Base-by-base conservation (phyloP, 1,284 basidiomycete genomes). In the Pulveroboletus sp. region DNA sequence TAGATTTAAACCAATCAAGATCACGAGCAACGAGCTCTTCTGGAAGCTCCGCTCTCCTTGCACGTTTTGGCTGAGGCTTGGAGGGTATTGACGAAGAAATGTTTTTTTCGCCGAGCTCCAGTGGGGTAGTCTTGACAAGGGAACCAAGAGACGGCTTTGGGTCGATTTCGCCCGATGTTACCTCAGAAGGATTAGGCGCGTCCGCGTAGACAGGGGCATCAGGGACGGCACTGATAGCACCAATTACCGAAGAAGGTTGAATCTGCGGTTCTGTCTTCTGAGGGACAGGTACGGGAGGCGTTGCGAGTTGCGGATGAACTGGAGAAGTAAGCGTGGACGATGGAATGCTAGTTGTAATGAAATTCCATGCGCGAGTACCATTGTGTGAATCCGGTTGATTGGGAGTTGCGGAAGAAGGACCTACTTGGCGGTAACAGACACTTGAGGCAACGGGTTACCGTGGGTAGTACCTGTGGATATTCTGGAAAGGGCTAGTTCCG, bases 1-100 rank as follows among this genome's bases (percentile, higher is more conserved):
- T 60, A 0, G 62, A 56, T 43, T 64, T 73, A 25, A 65, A 74
- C 64, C 68, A 71, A 44, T 72, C 61, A 25, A 74, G 57, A 39
- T 71, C 69, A 35, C 71, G 72, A 18, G 70, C 64, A 25, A 62
- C 44, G 12, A 74, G 56, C 11, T 60, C 63, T n/a, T 70, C 62
- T 6, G 66, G 31, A 33, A 72, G 57, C 26, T 69, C 66, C 6
- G 59, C 56, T 58, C 52, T 59, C 35, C 60, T 56, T 31, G 43
- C 31, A 31, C 68, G 71, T 45, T 63, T 73, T 15, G 72, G 68
- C 8, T 71, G 67, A 40, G 65, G 72, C 22, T 61, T 70, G 17
- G 49, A 33, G 8, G 46, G 18, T 33, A 59, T 38, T 7, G 53
- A 11, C 5, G 54, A 18, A 4, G 63, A 38, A 15, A 43, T 25